Base-by-base conservation (phyloP, 441 rosid genomes). In the Corymbia calophylla region DNA sequence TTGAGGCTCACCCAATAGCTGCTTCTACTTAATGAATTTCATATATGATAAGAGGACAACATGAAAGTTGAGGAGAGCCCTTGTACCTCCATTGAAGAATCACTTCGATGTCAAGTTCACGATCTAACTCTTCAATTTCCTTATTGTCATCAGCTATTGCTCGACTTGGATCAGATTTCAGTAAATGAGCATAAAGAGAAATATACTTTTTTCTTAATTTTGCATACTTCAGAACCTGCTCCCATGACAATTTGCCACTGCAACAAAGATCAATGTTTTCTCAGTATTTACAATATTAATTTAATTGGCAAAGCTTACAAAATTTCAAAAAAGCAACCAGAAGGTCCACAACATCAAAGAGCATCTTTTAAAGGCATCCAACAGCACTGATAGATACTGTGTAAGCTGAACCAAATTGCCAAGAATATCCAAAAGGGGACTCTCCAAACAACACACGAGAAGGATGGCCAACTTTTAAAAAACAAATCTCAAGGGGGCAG, bases 161-260 rank as follows among this genome's bases (percentile, higher is more conserved):
- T 56, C 94, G 95, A 92, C 91, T 95, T 87, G 91, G 89, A 90
- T 97, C 99, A 89, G 99, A 94, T 93, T 97, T 98, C 84, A 98
- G 97, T 91, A 97, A 91, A 85, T 99, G 95, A 86, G 99, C 99
- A 93, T 98, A 98, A 27, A 95, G 92, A 47, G 99, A 95, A 73
- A 98, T 95, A 91, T 97, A 98, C 93, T 94, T 96, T 96, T 97
- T 98, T 68, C 98, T 98, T 92, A 97, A 92, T 54, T 93, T 95
- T 80, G 99, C 94, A 93, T 94, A 93, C 92, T 95, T 95, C 81
- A 97, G 93, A 81, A 98, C 96, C 92, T 96, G 97, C 91, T 97
- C 99, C 99, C 99, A 98, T 25, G 98, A 97, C 94, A 97, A 92
- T 89, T 92, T 98, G 91, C 99, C 99, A 91, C 99, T 98, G 99